phyloP scores from a whole-genome alignment of 306 rosid species.

The Arachis stenosperma region DNA sequence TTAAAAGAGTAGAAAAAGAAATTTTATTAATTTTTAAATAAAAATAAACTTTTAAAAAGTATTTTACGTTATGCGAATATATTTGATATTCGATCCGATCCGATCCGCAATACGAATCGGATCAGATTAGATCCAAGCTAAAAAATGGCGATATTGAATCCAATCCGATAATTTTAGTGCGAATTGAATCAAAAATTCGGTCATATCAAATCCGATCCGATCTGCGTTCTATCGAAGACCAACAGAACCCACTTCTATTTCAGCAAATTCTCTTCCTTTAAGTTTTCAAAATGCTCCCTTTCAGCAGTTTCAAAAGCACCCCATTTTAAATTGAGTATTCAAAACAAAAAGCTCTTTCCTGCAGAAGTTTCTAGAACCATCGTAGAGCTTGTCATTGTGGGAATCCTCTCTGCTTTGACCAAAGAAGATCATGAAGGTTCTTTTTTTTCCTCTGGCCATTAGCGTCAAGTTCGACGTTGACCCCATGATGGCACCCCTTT shows the following conservation, averaged over 20 bases:
- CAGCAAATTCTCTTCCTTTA: conserved; percentile 10
- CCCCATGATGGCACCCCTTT: conserved; percentile 74
- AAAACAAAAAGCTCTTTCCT: conserved; percentile 58
- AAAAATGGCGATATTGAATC: too few relatives aligned
- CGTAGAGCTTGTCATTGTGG: conserved; percentile 71
- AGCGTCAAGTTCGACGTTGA: conserved; percentile 83
- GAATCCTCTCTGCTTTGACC: conserved; percentile 67
- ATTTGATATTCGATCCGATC: too few relatives aligned
- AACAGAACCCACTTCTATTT: conserved; percentile 14
- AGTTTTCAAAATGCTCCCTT: conserved; percentile 58
- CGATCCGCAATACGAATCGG: too few relatives aligned
- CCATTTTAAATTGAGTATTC: conserved; percentile 50
- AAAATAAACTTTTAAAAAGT: too few relatives aligned
- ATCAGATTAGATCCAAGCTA: too few relatives aligned
- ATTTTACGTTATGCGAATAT: too few relatives aligned
- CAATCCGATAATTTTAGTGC: too few relatives aligned
- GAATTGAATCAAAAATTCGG: too few relatives aligned
- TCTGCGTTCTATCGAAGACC: too few relatives aligned
- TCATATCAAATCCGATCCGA: too few relatives aligned
- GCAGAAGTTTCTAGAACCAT: conserved; percentile 91
- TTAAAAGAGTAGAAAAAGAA: too few relatives aligned
- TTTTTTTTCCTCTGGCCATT: conserved; percentile 59
- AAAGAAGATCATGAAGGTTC: conserved; percentile 41
- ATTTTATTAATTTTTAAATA: too few relatives aligned
- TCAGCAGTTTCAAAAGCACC: conserved; percentile 51